phyloP scores from a whole-genome alignment of 2,329 filamentous ascomycete genomes.

The Fusarium sp. region DNA sequence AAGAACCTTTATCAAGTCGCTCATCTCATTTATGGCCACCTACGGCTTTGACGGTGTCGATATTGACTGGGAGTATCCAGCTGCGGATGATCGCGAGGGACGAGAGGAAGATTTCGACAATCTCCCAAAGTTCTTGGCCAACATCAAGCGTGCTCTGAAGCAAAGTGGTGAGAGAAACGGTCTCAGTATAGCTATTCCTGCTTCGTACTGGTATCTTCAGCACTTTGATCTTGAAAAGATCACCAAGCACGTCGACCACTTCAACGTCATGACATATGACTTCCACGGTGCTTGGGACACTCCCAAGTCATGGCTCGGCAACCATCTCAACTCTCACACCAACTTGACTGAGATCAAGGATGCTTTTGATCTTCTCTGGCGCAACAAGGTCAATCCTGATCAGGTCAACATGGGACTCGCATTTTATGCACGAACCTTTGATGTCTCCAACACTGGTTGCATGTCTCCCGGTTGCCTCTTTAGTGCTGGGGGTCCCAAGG shows the following conservation, averaged over 20 bases:
- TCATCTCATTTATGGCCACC: too few species aligned
- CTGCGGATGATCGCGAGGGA: too few species aligned
- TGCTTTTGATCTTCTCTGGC: conserved; percentile 15
- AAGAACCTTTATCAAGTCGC: too few species aligned
- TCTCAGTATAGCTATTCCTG: conserved; percentile 27
- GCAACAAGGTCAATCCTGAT: neutral
- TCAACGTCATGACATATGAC: conserved; percentile 42
- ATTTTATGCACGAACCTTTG: conserved; percentile 22
- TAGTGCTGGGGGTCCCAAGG: neutral
- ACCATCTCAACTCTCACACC: conserved; percentile 27
- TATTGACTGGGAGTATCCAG: too few species aligned
- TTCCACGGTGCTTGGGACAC: conserved; percentile 20
- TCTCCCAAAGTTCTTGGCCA: too few species aligned
- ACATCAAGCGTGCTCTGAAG: too few species aligned
- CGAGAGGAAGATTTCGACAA: too few species aligned
- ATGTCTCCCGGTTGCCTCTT: neutral
- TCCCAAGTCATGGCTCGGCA: neutral
- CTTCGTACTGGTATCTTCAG: conserved; percentile 47
- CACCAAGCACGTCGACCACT: conserved; percentile 43
- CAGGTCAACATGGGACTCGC: conserved; percentile 23
- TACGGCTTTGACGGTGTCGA: too few species aligned
- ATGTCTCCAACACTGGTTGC: neutral
- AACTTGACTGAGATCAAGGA: conserved; percentile 27
- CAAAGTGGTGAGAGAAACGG: neutral
- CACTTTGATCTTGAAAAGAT: conserved; percentile 18